A percentile compares a stretch with the other conserved stretches of the same genome.
Evolutionary conservation across 495 filamentous ascomycete species (phyloP).

Genomic region (Aspergillus avenaceus): DNA sequence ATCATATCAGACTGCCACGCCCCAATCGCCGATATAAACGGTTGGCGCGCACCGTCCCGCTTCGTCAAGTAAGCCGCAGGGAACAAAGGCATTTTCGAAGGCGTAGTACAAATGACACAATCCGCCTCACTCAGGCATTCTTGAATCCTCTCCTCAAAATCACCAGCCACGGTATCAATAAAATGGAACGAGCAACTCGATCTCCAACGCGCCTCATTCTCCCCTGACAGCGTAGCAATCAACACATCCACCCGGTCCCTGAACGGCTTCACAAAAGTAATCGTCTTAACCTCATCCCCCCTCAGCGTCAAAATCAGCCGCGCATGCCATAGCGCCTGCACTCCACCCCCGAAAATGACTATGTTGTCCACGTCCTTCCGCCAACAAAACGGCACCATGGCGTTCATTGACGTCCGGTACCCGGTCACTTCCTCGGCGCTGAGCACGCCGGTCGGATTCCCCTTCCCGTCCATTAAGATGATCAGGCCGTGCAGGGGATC

Average conservation of each 20-base stretch:
- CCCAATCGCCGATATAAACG: conserved; percentile 75
- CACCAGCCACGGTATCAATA: conserved; percentile 69
- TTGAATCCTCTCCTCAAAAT: conserved; percentile 64
- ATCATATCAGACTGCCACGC: conserved; percentile 82
- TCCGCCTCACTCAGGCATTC: conserved; percentile 64
- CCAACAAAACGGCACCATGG: conserved; percentile 67
- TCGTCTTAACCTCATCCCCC: conserved; percentile 64
- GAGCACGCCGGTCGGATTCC: conserved; percentile 72
- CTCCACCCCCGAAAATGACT: conserved; percentile 83
- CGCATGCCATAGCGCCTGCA: conserved; percentile 92
- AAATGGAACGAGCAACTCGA: no score
- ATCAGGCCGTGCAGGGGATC: conserved; percentile 8
- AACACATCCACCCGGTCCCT: conserved; percentile 65
- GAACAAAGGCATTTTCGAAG: conserved; percentile 56
- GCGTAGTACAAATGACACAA: conserved; percentile 80
- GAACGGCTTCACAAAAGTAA: no score
- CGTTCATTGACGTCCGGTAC: conserved; percentile 86
- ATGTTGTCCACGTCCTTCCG: conserved; percentile 67
- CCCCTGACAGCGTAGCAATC: conserved; percentile 69
- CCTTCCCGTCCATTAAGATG: conserved; percentile 64
- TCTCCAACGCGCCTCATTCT: conserved; percentile 70
- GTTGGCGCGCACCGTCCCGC: conserved; percentile 66
- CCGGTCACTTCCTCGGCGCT: conserved; percentile 85
- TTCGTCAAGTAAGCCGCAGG: conserved; percentile 60
- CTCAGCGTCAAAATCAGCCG: conserved; percentile 74